A percentile compares a stretch with the other conserved stretches of the same genome.
Evolutionary conservation across 176 grass and related monocot species (phyloP).

Genomic region (Carex cristatella): DNA sequence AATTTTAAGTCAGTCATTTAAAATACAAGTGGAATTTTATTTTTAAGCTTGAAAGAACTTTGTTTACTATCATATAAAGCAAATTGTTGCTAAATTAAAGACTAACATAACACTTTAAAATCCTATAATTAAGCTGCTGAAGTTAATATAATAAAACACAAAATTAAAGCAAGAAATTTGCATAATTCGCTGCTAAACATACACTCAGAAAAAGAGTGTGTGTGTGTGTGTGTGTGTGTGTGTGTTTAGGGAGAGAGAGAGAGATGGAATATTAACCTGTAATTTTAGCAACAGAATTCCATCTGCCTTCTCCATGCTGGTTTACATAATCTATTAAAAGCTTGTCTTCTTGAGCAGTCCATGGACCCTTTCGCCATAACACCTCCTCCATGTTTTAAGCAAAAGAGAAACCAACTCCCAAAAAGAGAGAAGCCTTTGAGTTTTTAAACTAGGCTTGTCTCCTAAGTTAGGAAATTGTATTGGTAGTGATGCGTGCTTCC

Average conservation of each 20-base stretch:
- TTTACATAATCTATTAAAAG: constrained; percentile 63
- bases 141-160: neutral
- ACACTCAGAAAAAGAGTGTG: neutral
- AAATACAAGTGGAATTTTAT: neutral
- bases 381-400: constrained; percentile 35
- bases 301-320: constrained; percentile 84
- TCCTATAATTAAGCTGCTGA: neutral
- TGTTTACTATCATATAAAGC: neutral
- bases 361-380: constrained; percentile 88
- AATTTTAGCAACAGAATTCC: constrained; percentile 78
- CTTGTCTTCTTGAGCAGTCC: constrained; percentile 82
- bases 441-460: constrained; percentile 9
- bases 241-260: neutral
- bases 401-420: constrained; percentile 9
- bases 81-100: neutral
- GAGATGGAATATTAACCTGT: constrained; percentile 38
- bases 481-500: neutral
- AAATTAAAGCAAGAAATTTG: neutral
- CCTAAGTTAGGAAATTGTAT: constrained; percentile 6
- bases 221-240: no score
- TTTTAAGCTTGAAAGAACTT: neutral
- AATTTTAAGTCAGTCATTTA: neutral
- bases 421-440: constrained; percentile 14
- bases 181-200: neutral
- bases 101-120: neutral